phyloP scores from a whole-genome alignment of 2,329 filamentous ascomycete genomes.

The Trichoderma afroharzianum region DNA sequence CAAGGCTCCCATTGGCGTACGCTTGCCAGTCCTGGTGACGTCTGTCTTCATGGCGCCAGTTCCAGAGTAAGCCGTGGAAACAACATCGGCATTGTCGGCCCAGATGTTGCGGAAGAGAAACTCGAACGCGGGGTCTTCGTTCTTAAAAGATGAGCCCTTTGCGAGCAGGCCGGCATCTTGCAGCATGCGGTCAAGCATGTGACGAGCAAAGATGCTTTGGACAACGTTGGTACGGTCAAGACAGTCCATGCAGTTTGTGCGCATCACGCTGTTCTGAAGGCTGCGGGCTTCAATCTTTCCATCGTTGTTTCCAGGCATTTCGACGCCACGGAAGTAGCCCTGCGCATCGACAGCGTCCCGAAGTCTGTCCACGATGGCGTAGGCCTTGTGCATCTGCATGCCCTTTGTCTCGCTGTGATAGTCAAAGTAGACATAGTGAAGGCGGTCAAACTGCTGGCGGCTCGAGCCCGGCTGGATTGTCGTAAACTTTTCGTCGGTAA shows the following conservation, averaged over 20 bases:
- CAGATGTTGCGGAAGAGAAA: constrained; percentile 93
- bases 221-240: constrained; percentile 97
- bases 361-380: constrained; percentile 79
- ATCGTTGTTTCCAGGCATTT: constrained; percentile 68
- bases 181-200: constrained; percentile 84
- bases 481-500: constrained; percentile 76
- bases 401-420: constrained; percentile 98
- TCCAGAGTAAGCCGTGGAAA: constrained; percentile 88
- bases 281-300: constrained; percentile 76
- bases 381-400: constrained; percentile 85
- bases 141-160: constrained; percentile 70
- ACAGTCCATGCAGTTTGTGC: constrained; percentile 99
- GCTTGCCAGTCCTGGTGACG: constrained; percentile 86
- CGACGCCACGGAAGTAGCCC: constrained; percentile 88
- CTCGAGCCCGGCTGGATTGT: constrained; percentile 63
- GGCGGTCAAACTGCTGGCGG: constrained; percentile 66
- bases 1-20: constrained; percentile 79
- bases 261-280: constrained; percentile 83
- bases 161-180: constrained; percentile 76
- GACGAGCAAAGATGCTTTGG: constrained; percentile 92
- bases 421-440: constrained; percentile 98
- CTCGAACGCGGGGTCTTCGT: constrained; percentile 78
- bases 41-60: constrained; percentile 98
- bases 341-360: constrained; percentile 72
- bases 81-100: constrained; percentile 97